Evolutionary conservation across 2,329 filamentous ascomycete species (phyloP), one percentile per base, ranked within the genome.

Genomic region (Fusarium sp.): DNA sequence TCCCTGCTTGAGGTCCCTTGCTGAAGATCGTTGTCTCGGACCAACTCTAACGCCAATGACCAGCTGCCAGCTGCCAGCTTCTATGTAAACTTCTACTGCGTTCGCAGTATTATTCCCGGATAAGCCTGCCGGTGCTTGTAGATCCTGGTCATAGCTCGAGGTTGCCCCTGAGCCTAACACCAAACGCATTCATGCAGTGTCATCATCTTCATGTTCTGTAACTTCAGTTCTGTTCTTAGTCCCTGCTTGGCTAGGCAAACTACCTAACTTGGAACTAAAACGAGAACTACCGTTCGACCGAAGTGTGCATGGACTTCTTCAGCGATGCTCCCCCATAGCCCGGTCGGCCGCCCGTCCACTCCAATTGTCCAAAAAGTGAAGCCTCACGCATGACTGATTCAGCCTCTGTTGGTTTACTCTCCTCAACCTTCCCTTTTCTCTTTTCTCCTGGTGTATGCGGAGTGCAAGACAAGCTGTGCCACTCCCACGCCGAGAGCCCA

Each of bases 11-110:
- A n/a, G n/a, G 33, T 35, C 39, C 57, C 63, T 54, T 67, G 64
- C 3, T 37, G 63, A 58, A 63, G 64, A 67, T 67, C 63, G 42
- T 53, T 64, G 53, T 70, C 62, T 63, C 66, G 16, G 39, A 38
- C 66, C 29, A 48, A 43, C 46, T 46, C 42, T 35, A 29, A 35
- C 37, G 48, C 64, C 56, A 59, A 42, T 35, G 49, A 35, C 48
- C 56, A 69, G 43, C 43, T 29, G 21, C 21, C 13, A 12, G 8
- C 21, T 24, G 29, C 13, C 29, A 20, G 35, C 37, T 18, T 33
- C 29, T 24, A 37, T n/a, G n/a, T n/a, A 48, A 48, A 11, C 46
- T 48, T 33, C 26, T 42, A 16, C 35, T 53, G 26, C 37, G 15
- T 42, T 35, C 20, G n/a, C 37, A 56, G 42, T 16, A 35, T 47